These are phyloP conservation scores for Colletotrichum godetiae DNA, from an alignment of 2,329 filamentous ascomycete genomes.

Conservation along the genomic window DNA sequence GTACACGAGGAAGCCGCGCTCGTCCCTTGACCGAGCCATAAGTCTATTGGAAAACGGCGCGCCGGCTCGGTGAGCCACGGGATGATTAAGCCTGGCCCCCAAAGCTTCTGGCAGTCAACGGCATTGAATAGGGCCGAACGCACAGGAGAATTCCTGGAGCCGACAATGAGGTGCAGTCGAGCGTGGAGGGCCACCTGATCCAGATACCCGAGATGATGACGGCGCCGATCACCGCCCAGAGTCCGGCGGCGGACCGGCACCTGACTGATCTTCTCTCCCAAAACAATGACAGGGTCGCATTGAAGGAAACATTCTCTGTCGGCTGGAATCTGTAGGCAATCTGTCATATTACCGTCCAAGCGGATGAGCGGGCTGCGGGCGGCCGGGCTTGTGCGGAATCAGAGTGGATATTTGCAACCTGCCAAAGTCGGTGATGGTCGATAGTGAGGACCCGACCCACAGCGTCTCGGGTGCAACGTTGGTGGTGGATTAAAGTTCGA, in stretches of 20 bases:
- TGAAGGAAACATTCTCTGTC: conserved; percentile 20
- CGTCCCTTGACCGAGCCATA: conserved; percentile 26
- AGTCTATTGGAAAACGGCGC: conserved; percentile 19
- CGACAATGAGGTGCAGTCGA: conserved; percentile 23
- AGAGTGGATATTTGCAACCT: conserved; percentile 29
- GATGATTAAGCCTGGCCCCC: neutral
- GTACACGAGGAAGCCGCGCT: conserved; percentile 10
- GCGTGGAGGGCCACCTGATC: conserved; percentile 33
- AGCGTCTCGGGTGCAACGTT: conserved; percentile 28
- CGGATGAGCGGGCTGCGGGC: conserved; percentile 22
- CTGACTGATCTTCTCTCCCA: conserved; percentile 27
- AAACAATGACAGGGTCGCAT: conserved; percentile 33
- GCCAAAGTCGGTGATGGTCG: conserved; percentile 22
- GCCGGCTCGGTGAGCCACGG: conserved; percentile 2
- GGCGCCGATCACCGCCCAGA: conserved; percentile 34
- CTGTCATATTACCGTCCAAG: conserved; percentile 28
- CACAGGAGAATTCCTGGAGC: conserved; percentile 29
- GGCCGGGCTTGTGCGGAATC: conserved; percentile 23
- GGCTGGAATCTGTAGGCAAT: conserved; percentile 29
- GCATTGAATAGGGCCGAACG: conserved; percentile 30
- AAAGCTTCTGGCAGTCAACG: conserved; percentile 1
- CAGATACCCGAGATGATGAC: conserved; percentile 38
- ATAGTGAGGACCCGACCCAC: conserved; percentile 19
- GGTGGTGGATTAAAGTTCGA: conserved; percentile 21
- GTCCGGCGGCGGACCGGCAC: conserved; percentile 32